Conservation (phyloP, 768 basidiomycete genomes). For the Pisolithus albus region DNA sequence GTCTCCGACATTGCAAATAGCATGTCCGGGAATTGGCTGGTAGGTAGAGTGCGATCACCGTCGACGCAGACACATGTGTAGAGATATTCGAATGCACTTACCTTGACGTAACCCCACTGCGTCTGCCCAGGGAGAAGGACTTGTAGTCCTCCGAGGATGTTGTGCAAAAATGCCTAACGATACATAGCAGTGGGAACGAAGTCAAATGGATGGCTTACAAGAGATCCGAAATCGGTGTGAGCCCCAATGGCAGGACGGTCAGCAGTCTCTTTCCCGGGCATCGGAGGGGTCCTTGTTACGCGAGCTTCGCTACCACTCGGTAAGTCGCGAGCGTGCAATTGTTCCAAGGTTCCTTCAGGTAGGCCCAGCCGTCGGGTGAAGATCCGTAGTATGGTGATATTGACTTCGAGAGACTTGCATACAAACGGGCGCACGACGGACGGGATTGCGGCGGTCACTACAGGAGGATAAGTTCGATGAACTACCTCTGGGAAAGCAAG, state of each 20-base stretch:
- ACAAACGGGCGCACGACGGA: conserved; percentile 49
- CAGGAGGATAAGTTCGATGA: conserved; percentile 51
- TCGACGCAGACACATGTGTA: neutral
- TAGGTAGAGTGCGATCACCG: neutral
- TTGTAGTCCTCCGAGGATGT: conserved; percentile 63
- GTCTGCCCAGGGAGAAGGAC: conserved; percentile 56
- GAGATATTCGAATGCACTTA: conserved; percentile 7
- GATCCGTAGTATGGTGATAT: conserved; percentile 44
- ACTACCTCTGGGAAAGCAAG: conserved; percentile 49
- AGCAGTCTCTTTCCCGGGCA: conserved; percentile 17
- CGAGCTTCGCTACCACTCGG: conserved; percentile 54
- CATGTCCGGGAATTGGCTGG: conserved; percentile 48
- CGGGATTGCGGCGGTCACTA: conserved; percentile 45
- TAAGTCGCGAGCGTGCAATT: conserved; percentile 39
- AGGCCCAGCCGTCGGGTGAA: conserved; percentile 54
- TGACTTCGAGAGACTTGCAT: conserved; percentile 50
- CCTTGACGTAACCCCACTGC: conserved; percentile 65
- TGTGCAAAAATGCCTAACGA: conserved; percentile 50
- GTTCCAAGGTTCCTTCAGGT: conserved; percentile 39
- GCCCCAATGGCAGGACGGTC: conserved; percentile 47
- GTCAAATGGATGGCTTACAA: conserved; percentile 33
- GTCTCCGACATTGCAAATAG: conserved; percentile 59
- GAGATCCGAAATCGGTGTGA: conserved; percentile 71
- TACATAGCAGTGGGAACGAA: neutral
- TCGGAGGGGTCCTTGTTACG: conserved; percentile 43